Evolutionary conservation across 2,329 filamentous ascomycete genomes (phyloP).

Genomic region (Colletotrichum navitas): DNA sequence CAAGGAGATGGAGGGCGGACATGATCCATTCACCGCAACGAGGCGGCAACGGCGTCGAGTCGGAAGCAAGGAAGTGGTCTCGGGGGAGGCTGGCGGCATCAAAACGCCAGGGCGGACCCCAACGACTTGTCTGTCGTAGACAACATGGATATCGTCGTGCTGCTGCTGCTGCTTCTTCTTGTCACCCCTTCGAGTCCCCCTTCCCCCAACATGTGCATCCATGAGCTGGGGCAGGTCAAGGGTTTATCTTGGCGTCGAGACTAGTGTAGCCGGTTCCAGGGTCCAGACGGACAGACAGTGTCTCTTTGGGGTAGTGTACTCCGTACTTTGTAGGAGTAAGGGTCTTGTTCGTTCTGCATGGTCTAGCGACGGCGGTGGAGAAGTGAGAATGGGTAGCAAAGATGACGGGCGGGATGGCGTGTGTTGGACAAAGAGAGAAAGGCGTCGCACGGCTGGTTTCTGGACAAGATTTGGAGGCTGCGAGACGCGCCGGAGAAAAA

Average conservation of each 20-base stretch:
- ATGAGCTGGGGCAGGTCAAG: conserved; percentile 13
- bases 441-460: conserved; percentile 17
- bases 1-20: conserved; percentile 2
- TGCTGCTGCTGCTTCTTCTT: background rate
- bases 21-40: conserved; percentile 21
- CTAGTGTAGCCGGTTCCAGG: conserved; percentile 26
- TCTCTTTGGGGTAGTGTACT: background rate
- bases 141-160: background rate
- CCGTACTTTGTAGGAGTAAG: background rate
- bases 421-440: conserved; percentile 15
- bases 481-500: background rate
- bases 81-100: conserved; percentile 1
- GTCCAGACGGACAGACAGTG: conserved; percentile 29
- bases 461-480: conserved; percentile 11
- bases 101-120: background rate
- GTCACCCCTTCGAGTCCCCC: background rate
- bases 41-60: conserved; percentile 32
- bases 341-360: conserved; percentile 20
- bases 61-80: conserved; percentile 13
- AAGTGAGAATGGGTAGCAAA: background rate
- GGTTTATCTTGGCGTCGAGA: conserved; percentile 27
- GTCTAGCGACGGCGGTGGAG: conserved; percentile 8
- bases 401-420: background rate
- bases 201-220: background rate
- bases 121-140: conserved; percentile 6